These are phyloP conservation scores for Phytopythium ostracodes DNA, from an alignment of 352 stramenopile genomes.

Conservation along the genomic window DNA sequence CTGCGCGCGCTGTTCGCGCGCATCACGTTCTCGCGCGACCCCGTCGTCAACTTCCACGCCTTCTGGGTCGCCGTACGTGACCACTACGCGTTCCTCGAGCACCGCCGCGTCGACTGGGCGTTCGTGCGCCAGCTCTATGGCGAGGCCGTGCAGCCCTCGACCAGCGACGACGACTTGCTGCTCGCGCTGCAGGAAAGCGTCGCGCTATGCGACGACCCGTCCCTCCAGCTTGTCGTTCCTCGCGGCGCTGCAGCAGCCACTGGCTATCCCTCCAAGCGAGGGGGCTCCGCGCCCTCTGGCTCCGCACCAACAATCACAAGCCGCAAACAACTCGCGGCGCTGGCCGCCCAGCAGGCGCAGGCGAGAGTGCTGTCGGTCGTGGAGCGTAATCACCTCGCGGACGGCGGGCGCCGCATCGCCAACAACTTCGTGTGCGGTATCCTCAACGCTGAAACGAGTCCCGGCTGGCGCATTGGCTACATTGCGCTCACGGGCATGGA, in stretches of 20 bases:
- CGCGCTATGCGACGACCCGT: constrained; percentile 63
- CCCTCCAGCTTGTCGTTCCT: constrained; percentile 38
- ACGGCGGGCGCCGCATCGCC: constrained; percentile 43
- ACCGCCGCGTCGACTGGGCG: constrained; percentile 49
- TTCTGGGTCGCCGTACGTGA: constrained; percentile 74
- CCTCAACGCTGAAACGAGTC: constrained; percentile 66
- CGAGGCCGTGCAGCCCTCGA: constrained; percentile 47
- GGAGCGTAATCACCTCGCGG: constrained; percentile 49
- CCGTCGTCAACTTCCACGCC: constrained; percentile 61
- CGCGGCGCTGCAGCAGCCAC: constrained; percentile 8
- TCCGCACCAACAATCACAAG: constrained; percentile 13
- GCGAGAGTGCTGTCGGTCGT: constrained; percentile 36
- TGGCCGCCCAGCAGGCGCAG: constrained; percentile 30
- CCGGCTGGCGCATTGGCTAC: constrained; percentile 78
- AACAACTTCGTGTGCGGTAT: constrained; percentile 74
- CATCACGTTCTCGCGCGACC: constrained; percentile 60
- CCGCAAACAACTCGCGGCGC: constrained; percentile 28
- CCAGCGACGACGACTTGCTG: constrained; percentile 79
- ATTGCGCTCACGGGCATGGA: constrained; percentile 65
- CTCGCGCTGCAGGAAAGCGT: constrained; percentile 74
- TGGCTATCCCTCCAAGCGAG: neutral
- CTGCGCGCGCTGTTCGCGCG: constrained; percentile 63
- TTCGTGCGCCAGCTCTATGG: constrained; percentile 73
- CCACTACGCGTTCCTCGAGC: constrained; percentile 58
- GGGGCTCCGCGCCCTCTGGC: neutral